These are phyloP conservation scores for Acorus gramineus DNA, from an alignment of 106 monocot genomes.

Conservation along the genomic window DNA sequence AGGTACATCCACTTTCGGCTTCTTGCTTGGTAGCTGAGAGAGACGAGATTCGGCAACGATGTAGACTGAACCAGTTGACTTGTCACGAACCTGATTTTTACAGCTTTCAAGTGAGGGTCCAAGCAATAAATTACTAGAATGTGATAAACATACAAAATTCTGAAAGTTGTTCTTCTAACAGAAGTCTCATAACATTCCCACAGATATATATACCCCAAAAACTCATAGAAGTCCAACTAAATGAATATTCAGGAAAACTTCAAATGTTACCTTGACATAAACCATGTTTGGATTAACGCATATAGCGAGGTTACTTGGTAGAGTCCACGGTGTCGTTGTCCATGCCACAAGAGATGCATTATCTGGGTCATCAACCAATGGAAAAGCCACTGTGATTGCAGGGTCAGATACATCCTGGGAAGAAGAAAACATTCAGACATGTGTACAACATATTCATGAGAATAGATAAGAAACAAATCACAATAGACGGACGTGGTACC, in stretches of 20 bases:
- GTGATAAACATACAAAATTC: too few relatives aligned
- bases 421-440: too few relatives aligned
- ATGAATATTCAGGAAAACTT: too few relatives aligned
- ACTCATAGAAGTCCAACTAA: too few relatives aligned
- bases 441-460: background rate
- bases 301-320: slow-evolving; percentile 91
- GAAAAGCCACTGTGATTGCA: slow-evolving; percentile 80
- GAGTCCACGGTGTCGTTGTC: slow-evolving; percentile 99
- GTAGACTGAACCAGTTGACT: slow-evolving; percentile 43
- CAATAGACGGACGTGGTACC: slow-evolving; percentile 18
- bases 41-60: slow-evolving; percentile 84
- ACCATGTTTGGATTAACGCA: slow-evolving; percentile 66
- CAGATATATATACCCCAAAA: too few relatives aligned
- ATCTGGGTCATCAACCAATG: slow-evolving; percentile 52
- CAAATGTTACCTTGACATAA: slow-evolving; percentile 63
- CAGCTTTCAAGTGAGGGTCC: background rate
- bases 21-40: slow-evolving; percentile 65
- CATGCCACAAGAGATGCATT: slow-evolving; percentile 88
- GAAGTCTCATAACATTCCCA: too few relatives aligned
- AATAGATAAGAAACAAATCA: background rate
- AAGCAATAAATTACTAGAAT: too few relatives aligned
- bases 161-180: too few relatives aligned
- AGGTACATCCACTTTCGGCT: slow-evolving; percentile 31
- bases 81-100: slow-evolving; percentile 60
- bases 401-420: slow-evolving; percentile 87